phyloP scores from a whole-genome alignment of 2,329 filamentous ascomycete genomes.

The Pseudogymnoascus sp. region DNA sequence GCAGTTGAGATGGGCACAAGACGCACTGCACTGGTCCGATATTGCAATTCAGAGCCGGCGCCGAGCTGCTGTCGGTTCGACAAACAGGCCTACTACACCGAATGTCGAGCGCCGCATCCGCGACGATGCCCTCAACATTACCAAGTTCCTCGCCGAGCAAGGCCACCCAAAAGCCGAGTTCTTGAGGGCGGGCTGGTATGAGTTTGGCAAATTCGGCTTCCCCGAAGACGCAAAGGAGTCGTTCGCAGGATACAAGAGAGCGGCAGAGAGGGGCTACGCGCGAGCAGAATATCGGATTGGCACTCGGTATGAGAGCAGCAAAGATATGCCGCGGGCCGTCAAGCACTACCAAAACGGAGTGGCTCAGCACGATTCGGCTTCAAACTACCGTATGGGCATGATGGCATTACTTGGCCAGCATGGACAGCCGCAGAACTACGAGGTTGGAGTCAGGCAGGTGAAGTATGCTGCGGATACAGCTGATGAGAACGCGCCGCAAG shows the following conservation, averaged over 20 bases:
- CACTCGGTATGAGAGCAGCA: constrained; percentile 95
- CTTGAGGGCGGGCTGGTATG: constrained; percentile 91
- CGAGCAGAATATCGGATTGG: constrained; percentile 94
- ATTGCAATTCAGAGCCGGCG: constrained; percentile 69
- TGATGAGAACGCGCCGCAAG: constrained; percentile 94
- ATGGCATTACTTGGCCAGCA: constrained; percentile 94
- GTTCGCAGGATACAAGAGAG: constrained; percentile 74
- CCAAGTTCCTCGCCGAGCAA: constrained; percentile 82
- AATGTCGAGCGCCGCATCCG: constrained; percentile 82
- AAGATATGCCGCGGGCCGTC: constrained; percentile 84
- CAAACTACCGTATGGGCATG: constrained; percentile 83
- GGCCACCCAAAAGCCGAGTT: constrained; percentile 91
- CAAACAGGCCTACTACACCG: constrained; percentile 65
- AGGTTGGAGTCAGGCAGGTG: constrained; percentile 72
- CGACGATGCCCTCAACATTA: constrained; percentile 83
- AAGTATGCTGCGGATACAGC: constrained; percentile 74
- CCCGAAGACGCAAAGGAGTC: constrained; percentile 91
- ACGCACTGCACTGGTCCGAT: constrained; percentile 83
- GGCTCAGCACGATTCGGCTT: constrained; percentile 75
- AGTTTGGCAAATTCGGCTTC: constrained; percentile 93
- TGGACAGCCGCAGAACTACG: constrained; percentile 75
- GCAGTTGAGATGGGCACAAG: constrained; percentile 94
- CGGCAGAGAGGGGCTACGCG: constrained; percentile 78
- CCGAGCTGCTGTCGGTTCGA: constrained; percentile 45
- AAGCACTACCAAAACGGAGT: constrained; percentile 83